phyloP scores from a whole-genome alignment of 345 rosid species.

The Turnera subulata region DNA sequence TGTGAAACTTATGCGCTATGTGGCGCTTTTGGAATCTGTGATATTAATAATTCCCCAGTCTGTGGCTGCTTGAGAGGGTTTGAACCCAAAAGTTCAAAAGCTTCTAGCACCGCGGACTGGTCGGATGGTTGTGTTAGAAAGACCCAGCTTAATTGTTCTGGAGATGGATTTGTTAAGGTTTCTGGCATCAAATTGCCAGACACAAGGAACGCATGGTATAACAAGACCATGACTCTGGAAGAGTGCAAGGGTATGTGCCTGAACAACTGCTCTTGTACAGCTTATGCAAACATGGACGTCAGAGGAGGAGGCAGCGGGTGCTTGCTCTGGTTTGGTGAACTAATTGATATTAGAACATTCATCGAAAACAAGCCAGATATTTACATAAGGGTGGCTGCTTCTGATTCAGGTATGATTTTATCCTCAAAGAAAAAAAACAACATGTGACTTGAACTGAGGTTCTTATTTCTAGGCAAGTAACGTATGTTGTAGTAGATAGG shows the following conservation, averaged over 20 bases:
- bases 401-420: too few relatives aligned
- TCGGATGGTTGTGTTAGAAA: slow-evolving; percentile 8
- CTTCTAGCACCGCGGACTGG: slow-evolving; percentile 12
- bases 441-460: background rate
- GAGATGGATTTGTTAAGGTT: slow-evolving; percentile 11
- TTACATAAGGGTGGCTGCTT: too few relatives aligned
- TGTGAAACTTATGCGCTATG: slow-evolving; percentile 22
- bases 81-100: background rate
- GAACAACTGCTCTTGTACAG: slow-evolving; percentile 11
- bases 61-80: slow-evolving; percentile 17
- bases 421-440: too few relatives aligned
- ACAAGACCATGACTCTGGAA: slow-evolving; percentile 6
- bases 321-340: too few relatives aligned
- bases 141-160: slow-evolving; percentile 5
- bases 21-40: slow-evolving; percentile 20
- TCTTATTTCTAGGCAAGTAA: too few relatives aligned
- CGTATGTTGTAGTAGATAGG: too few relatives aligned
- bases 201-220: slow-evolving; percentile 1
- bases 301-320: too few relatives aligned
- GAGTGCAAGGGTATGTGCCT: slow-evolving; percentile 11
- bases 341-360: too few relatives aligned
- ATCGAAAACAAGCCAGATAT: too few relatives aligned
- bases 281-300: too few relatives aligned
- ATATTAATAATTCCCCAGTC: slow-evolving; percentile 21
- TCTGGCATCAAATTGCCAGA: slow-evolving; percentile 14